Evolutionary conservation across 805 yeast genomes (phyloP), one percentile per base, ranked within the genome.

Genomic region (Martiniozyma abietophila): DNA sequence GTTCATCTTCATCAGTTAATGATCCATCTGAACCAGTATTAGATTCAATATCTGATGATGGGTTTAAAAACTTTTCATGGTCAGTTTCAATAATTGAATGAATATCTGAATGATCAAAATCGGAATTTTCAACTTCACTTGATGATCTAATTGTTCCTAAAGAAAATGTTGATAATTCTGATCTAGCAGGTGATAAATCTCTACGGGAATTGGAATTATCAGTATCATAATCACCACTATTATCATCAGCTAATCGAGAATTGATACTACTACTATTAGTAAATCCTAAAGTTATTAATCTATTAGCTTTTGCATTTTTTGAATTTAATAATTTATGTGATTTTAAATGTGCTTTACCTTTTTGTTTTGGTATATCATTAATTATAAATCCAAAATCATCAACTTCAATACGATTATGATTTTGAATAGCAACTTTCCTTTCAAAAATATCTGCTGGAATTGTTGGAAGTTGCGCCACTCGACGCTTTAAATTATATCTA

Each of bases 401-500:
- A 28, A 56, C 44, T 19, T 45, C 40, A 8, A 45, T 44, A n/a
- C 36, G 38, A 2, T 43, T 42, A 47, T 62, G 49, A 31, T 45
- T 48, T 8, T 40, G 42, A 2, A 44, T 42, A n/a, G 29, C 32
- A 8, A 58, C 51, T 29, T 58, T 58, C 6, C 47, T 31, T 34
- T 50, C 52, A 37, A 56, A 56, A 3, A 44, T 31, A 8, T 48
- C 46, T 8, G 55, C 51, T 25, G 40, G 36, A 20, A 86, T 74
- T 2, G 94, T 77, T 5, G 80, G 74, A 35, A 86, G 59, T n/a
- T 71, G 69, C 1, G 95, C 95, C 16, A 92, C 95, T 45, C 95
- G 69, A 59, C 98, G 75, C 54, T 92, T 92, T 51, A 92, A 68
- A 51, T 92, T 92, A 58, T 92, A 92, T 43, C 98, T 71, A 54